Percentiles rank a stretch among this genome's conserved stretches.
These are phyloP conservation scores for Epichloe scottii DNA, from an alignment of 2,329 filamentous ascomycete genomes.

Conservation along the genomic window DNA sequence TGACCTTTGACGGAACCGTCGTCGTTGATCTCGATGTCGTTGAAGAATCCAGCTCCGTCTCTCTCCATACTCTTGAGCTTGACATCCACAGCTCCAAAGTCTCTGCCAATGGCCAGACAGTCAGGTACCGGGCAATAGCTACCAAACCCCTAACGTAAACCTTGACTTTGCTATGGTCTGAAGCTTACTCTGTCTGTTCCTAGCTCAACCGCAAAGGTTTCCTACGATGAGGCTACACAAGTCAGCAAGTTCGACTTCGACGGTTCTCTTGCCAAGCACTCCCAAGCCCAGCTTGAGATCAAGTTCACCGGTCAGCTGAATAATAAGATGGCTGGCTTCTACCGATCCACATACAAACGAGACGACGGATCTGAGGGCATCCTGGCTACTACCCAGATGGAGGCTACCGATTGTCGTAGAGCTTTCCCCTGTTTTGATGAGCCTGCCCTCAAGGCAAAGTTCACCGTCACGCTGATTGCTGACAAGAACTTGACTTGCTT, in stretches of 20 bases:
- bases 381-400: slow-evolving; percentile 89
- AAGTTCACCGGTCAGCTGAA: slow-evolving; percentile 68
- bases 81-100: slow-evolving; percentile 56
- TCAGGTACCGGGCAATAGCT: slow-evolving; percentile 25
- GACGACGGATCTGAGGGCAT: slow-evolving; percentile 66
- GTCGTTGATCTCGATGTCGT: slow-evolving; percentile 77
- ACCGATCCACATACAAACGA: slow-evolving; percentile 85
- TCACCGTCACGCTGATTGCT: slow-evolving; percentile 80
- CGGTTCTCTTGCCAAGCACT: slow-evolving; percentile 57
- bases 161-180: too few relatives aligned
- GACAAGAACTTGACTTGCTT: slow-evolving; percentile 84
- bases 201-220: slow-evolving; percentile 31
- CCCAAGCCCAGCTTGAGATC: slow-evolving; percentile 53
- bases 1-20: slow-evolving; percentile 72
- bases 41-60: slow-evolving; percentile 73
- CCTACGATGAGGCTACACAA: slow-evolving; percentile 69
- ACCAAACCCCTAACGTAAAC: not conserved
- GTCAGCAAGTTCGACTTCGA: slow-evolving; percentile 71
- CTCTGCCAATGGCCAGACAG: slow-evolving; percentile 32
- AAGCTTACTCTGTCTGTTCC: not conserved
- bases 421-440: slow-evolving; percentile 97
- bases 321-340: slow-evolving; percentile 96
- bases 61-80: slow-evolving; percentile 78
- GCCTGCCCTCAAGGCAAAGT: slow-evolving; percentile 83
- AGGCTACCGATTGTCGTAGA: slow-evolving; percentile 83